Percentiles rank a stretch among this genome's conserved stretches.
phyloP scores from a whole-genome alignment of 2,329 filamentous ascomycete genomes.

The Neonectria neomacrospora region DNA sequence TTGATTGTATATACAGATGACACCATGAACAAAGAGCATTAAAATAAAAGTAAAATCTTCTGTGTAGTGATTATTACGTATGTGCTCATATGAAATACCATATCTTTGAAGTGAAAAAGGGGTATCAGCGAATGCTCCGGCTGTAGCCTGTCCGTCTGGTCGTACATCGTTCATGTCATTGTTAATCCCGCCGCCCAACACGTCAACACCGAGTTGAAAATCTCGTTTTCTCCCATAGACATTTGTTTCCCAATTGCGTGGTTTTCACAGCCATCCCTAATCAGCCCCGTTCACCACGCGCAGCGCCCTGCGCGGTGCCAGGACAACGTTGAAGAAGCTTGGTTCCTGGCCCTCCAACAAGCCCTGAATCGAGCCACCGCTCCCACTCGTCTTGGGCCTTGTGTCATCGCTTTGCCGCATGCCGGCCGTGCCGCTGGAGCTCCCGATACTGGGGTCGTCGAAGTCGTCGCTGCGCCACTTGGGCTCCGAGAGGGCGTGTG shows the following conservation, averaged over 20 bases:
- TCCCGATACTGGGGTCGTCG: conserved; percentile 35
- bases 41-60: neutral
- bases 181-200: conserved; percentile 10
- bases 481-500: conserved; percentile 43
- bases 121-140: conserved; percentile 43
- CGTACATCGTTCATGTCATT: conserved; percentile 33
- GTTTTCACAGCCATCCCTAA: conserved; percentile 10
- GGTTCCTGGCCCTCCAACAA: conserved; percentile 72
- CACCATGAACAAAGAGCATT: conserved; percentile 24
- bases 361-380: conserved; percentile 58
- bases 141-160: conserved; percentile 13
- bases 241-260: neutral
- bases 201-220: conserved; percentile 12
- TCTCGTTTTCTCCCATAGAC: neutral
- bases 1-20: conserved; percentile 24
- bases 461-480: conserved; percentile 45
- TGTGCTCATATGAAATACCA: conserved; percentile 1
- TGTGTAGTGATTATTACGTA: conserved; percentile 6
- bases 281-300: conserved; percentile 71
- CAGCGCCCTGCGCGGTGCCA: conserved; percentile 75
- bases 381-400: conserved; percentile 42
- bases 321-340: conserved; percentile 75
- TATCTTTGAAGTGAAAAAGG: conserved; percentile 15
- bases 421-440: conserved; percentile 39
- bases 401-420: conserved; percentile 43